Evolutionary conservation across 2,329 filamentous ascomycete species (phyloP), one percentile per base, ranked within the genome.

Genomic region (Trichoderma pleuroti): DNA sequence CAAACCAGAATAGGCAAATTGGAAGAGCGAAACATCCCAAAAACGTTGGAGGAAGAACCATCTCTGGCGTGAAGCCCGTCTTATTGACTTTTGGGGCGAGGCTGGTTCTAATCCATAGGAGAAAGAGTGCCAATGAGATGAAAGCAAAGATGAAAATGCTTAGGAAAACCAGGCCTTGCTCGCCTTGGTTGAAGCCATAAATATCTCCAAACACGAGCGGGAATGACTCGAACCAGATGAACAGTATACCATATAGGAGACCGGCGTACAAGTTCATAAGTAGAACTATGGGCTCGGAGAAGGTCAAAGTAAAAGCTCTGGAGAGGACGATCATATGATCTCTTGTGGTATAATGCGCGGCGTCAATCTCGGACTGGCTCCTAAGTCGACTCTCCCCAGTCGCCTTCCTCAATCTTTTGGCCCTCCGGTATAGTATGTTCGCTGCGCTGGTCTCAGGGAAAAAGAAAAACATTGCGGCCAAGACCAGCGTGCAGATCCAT

Each of bases 1-100:
- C 88, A 74, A 91, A 90, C 86, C 86, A 88, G 81, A 91, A 90
- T 24, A 91, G 81, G 4, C 88, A 86, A 32, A 87, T 76, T 1
- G 90, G 90, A 2, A 92, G 80, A 5, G 84, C 75, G 57, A 90
- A 78, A 14, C 84, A 85, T 4, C 89, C 90, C 16, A 91, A 76
- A 60, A 92, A 85, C 26, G 84, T 84, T 12, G 87, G 85, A 0
- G 87, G 87, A 0, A 93, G 81, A 30, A 56, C 52, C 52, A 56
- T 56, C 52, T 56, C 52, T 56, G 52, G 52, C 52, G 52, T 56
- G 30, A 56, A 56, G 7, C 52, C 52, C 52, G 52, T 24, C 52
- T 28, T 28, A 30, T 56, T 26, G 26, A 56, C 24, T 28, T 56
- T 56, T 56, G 52, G 26, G 24, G 21, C 46, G 11, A 52, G n/a